Conservation (phyloP, 2,329 filamentous ascomycete genomes). For the Fonsecaea pedrosoi region DNA sequence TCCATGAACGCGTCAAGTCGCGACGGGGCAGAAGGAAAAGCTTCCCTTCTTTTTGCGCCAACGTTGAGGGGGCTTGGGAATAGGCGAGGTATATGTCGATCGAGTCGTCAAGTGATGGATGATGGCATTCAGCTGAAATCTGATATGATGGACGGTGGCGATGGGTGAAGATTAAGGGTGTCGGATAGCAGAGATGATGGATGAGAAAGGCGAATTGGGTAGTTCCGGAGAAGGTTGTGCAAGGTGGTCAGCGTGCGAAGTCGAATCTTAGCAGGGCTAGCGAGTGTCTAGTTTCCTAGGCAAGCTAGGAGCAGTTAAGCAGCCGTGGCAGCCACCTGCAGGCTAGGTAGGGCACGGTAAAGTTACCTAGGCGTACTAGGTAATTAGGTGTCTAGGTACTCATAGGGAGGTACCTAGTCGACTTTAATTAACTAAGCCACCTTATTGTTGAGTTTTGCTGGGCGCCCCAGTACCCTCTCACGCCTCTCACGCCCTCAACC, state of each 20-base stretch:
- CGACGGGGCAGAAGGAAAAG: slow-evolving; percentile 23
- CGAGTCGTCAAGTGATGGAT: neutral
- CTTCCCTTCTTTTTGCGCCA: slow-evolving; percentile 12
- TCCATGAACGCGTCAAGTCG: slow-evolving; percentile 32
- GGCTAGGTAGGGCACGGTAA: slow-evolving; percentile 1
- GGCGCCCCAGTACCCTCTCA: neutral
- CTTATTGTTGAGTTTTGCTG: slow-evolving; percentile 2
- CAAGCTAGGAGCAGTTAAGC: neutral
- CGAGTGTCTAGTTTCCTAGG: neutral
- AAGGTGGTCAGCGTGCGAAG: slow-evolving; percentile 17
- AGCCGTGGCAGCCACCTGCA: neutral
- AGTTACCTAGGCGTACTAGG: neutral
- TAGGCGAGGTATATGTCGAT: neutral
- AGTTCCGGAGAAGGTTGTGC: slow-evolving; percentile 6
- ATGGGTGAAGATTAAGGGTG: neutral
- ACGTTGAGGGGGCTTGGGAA: neutral
- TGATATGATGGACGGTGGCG: neutral
- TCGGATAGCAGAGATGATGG: slow-evolving; percentile 9
- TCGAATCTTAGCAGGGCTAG: slow-evolving; percentile 6
- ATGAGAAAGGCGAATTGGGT: slow-evolving; percentile 19
- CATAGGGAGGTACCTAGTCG: too few relatives aligned
- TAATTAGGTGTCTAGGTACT: neutral
- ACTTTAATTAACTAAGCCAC: slow-evolving; percentile 11
- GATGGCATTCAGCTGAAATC: slow-evolving; percentile 6
- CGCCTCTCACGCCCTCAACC: neutral